phyloP scores from a whole-genome alignment of 257 asterid species.

The Mitragyna speciosa region DNA sequence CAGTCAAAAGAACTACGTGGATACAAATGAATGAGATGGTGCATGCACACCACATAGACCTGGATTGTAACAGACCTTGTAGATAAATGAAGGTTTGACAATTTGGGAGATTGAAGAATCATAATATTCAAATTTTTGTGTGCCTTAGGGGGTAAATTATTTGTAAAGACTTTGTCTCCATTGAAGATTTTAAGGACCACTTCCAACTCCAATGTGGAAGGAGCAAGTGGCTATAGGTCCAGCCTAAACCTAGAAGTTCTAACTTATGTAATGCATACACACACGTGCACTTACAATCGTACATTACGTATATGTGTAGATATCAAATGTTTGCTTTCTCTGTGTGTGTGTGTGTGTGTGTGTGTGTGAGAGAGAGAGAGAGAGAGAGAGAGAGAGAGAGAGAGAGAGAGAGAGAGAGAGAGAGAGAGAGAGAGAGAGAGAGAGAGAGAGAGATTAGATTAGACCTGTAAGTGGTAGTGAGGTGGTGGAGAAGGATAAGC shows the following conservation, averaged over 20 bases:
- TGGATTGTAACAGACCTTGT: not conserved
- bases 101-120: not conserved
- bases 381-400: no score
- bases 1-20: not conserved
- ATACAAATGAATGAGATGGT: not conserved
- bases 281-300: not conserved
- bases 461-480: constrained; percentile 61
- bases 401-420: no score
- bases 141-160: not conserved
- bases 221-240: not conserved
- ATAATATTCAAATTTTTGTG: not conserved
- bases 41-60: constrained; percentile 16
- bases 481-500: constrained; percentile 65
- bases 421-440: no score
- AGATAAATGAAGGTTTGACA: not conserved
- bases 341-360: not conserved
- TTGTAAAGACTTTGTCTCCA: not conserved
- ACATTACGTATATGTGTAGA: not conserved
- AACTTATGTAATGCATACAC: not conserved
- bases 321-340: not conserved
- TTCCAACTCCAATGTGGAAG: constrained; percentile 16
- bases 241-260: not conserved
- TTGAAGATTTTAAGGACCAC: constrained; percentile 21
- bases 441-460: no score
- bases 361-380: not conserved